phyloP scores from a whole-genome alignment of 1,139 yeast species.

The Trichomonascaceae sp. region DNA sequence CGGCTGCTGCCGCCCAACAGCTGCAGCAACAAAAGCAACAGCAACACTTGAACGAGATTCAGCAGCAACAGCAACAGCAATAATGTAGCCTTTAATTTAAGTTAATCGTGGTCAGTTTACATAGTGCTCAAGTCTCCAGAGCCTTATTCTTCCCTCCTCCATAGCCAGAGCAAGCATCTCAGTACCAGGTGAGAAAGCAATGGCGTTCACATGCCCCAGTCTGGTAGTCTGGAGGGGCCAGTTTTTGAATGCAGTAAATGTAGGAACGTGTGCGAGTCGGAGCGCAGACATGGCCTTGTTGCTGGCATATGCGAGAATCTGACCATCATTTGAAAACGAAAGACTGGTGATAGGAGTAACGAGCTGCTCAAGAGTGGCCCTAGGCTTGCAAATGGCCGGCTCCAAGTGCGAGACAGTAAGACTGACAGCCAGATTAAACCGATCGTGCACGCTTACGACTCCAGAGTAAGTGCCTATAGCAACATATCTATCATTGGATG shows the following conservation, averaged over 20 bases:
- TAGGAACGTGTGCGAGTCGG: slow-evolving; percentile 75
- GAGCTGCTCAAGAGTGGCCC: slow-evolving; percentile 58
- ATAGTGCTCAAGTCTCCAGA: slow-evolving; percentile 83
- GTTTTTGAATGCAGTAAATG: slow-evolving; percentile 75
- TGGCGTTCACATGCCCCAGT: slow-evolving; percentile 80
- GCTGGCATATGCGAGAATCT: slow-evolving; percentile 73
- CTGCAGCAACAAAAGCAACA: slow-evolving; percentile 38
- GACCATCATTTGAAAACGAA: slow-evolving; percentile 78
- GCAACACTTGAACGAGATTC: slow-evolving; percentile 37
- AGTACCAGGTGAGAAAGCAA: slow-evolving; percentile 65
- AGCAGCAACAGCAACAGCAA: slow-evolving; percentile 41
- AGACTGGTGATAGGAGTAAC: slow-evolving; percentile 69
- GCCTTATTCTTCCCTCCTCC: slow-evolving; percentile 77
- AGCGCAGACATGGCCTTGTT: slow-evolving; percentile 79
- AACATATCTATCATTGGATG: slow-evolving; percentile 53
- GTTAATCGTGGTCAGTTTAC: not conserved
- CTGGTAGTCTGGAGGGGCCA: slow-evolving; percentile 99
- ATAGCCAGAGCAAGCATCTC: slow-evolving; percentile 85
- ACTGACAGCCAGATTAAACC: slow-evolving; percentile 24
- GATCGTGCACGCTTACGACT: slow-evolving; percentile 76
- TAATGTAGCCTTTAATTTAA: too few species aligned
- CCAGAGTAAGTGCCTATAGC: slow-evolving; percentile 89
- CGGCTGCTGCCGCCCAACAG: too few species aligned
- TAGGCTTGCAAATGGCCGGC: slow-evolving; percentile 19
- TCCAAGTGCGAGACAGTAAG: slow-evolving; percentile 13